Base-by-base conservation (phyloP, 169 alveolate species). In the Ichthyophthirius multifiliis region DNA sequence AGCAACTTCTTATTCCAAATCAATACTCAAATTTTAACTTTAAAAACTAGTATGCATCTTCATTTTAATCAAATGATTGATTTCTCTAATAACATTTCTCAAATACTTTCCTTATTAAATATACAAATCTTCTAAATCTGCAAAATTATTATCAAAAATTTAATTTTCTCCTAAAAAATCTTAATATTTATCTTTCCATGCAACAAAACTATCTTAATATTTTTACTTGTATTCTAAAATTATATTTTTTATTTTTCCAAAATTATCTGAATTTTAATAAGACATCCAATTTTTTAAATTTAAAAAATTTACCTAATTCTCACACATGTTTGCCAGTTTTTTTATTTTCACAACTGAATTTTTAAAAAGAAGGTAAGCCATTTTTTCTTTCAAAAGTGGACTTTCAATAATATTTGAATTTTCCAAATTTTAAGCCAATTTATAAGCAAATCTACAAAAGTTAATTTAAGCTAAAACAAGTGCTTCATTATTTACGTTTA, bases 41-140 rank as follows among this genome's bases (percentile, higher is more conserved):
- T 35, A 18, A 12, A 48, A 81, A n/a, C 31, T 65, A 18, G 9
- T 18, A 9, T 43, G 20, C 7, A 81, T 20, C 31, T 39, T 73
- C 55, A 43, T 43, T 37, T 67, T 71, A 7, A 73, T 16, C 13
- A 35, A 41, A n/a, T 43, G n/a, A 23, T 67, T 23, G 18, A 81
- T 39, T 41, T 81, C 86, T 9, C 62, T 37, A 30, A 81, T 47
- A 15, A 74, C 44, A 37, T 45, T 18, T 47, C 82, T 48, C 18
- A 81, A 73, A 12, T 64, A 55, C 16, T 65, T 32, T 71, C 55
- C 35, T 15, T 63, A 55, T 0, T 48, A 71, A 0, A 67, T 67
- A 31, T 81, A 81, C 27, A 73, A 81, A 12, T 31, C 48, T 73
- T 81, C 86, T n/a, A 15, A 67, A 6, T 73, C 77, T 5, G 67